Conservation (phyloP, 2,329 filamentous ascomycete genomes). For the Chrysosporium keratinophilum region DNA sequence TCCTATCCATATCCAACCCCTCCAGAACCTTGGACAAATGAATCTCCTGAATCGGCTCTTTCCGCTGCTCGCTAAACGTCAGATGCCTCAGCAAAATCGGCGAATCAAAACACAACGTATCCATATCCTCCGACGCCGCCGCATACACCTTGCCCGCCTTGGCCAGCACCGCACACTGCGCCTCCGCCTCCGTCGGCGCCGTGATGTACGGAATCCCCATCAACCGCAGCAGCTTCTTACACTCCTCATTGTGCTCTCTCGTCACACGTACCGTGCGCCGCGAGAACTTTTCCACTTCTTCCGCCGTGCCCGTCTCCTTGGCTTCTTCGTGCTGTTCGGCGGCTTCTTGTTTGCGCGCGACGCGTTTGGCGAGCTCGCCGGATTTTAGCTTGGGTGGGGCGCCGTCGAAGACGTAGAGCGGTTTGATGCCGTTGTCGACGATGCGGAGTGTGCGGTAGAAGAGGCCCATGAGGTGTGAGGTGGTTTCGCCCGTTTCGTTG, state of each 20-base stretch:
- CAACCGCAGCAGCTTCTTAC: constrained; percentile 76
- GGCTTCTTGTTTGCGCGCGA: constrained; percentile 88
- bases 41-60: constrained; percentile 96
- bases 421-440: constrained; percentile 98
- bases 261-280: constrained; percentile 86
- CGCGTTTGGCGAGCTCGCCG: constrained; percentile 89
- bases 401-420: constrained; percentile 94
- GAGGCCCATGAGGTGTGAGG: constrained; percentile 97
- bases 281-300: constrained; percentile 98
- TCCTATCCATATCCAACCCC: constrained; percentile 75
- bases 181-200: constrained; percentile 92
- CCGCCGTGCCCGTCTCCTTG: constrained; percentile 89
- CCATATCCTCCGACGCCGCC: constrained; percentile 96
- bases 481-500: constrained; percentile 90
- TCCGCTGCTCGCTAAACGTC: constrained; percentile 93
- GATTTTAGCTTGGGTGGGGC: constrained; percentile 96
- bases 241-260: constrained; percentile 92
- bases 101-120: constrained; percentile 88
- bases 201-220: constrained; percentile 96
- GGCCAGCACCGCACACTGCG: constrained; percentile 85
- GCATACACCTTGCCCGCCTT: constrained; percentile 91
- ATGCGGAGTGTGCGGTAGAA: constrained; percentile 98
- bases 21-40: constrained; percentile 76
- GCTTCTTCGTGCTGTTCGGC: constrained; percentile 85
- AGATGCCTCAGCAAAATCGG: constrained; percentile 85